Evolutionary conservation across 129 eudicot species (phyloP), one percentile per base, ranked within the genome.

Genomic region (Arctium lappa): DNA sequence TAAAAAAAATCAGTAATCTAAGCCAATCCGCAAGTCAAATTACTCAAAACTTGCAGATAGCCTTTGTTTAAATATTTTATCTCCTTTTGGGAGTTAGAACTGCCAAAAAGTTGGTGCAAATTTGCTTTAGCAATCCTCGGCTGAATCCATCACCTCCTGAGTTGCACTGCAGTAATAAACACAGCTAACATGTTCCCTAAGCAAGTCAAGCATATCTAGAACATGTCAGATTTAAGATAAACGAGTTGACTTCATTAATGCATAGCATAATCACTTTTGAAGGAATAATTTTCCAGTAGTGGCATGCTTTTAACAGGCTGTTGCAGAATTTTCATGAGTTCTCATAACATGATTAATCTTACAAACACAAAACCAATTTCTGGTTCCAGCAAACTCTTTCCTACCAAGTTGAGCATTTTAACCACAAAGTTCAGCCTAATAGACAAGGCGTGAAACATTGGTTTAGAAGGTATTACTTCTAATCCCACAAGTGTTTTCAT

Each of bases 171-270:
- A 60, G 53, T 80, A 72, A 22, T n/a, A 36, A 48, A 69, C n/a
- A 83, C 69, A 74, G 48, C 40, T 62, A 74, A 53, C 32, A 32
- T 37, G 79, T 27, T 62, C 48, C 85, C 16, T 40, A 63, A 4
- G 80, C 68, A 62, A 74, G 73, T 75, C 32, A 36, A 80, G 27
- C 34, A 73, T 40, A 34, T 38, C 30, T 63, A 11, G 48, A 30
- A 82, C 56, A 82, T 46, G 32, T 68, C 33, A 60, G 48, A 39
- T 74, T 74, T 18, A 82, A 63, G 66, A 82, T 16, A 76, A 76
- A 48, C 63, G n/a, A 76, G 30, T 6, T 48, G 39, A 9, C 29
- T 4, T 5, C 11, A 5, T 7, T 65, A 27, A 2, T 18, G 32
- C 32, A n/a, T 30, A 18, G 38, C 11, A 34, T 16, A 8, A 80